Conservation (phyloP, 805 yeast species). For the Lachancea meyersii region DNA sequence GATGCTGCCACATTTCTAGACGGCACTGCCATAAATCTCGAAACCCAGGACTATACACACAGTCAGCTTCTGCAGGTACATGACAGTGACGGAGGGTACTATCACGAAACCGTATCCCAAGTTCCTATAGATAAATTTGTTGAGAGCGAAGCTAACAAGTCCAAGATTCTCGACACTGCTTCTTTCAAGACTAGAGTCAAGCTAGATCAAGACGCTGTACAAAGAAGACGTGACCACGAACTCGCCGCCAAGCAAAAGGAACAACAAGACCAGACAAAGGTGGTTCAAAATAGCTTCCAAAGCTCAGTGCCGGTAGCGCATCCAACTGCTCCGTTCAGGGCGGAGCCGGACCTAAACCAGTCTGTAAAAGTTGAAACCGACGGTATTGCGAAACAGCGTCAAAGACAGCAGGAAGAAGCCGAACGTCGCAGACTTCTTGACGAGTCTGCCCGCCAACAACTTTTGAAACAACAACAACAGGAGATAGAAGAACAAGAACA, state of each 20-base stretch:
- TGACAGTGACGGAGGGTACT: slow-evolving; percentile 23
- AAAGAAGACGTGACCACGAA: slow-evolving; percentile 6
- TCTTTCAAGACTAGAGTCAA: slow-evolving; percentile 1
- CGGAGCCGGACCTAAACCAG: slow-evolving; percentile 7
- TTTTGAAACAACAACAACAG: not conserved
- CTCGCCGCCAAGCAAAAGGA: slow-evolving; percentile 1
- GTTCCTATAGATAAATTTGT: slow-evolving; percentile 20
- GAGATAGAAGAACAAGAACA: too few species aligned
- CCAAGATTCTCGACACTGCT: not conserved
- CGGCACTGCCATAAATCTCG: not conserved
- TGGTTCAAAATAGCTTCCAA: slow-evolving; percentile 2
- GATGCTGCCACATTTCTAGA: not conserved
- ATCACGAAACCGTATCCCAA: slow-evolving; percentile 23
- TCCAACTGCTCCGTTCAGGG: not conserved
- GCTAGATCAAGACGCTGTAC: slow-evolving; percentile 6
- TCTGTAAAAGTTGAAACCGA: slow-evolving; percentile 14
- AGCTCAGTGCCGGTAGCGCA: not conserved
- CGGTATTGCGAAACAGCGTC: slow-evolving; percentile 19
- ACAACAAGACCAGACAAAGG: not conserved
- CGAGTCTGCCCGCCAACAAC: slow-evolving; percentile 1
- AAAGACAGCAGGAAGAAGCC: slow-evolving; percentile 1
- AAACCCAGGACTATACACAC: slow-evolving; percentile 22
- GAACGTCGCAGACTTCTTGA: not conserved
- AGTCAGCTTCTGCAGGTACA: slow-evolving; percentile 24
- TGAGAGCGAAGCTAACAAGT: slow-evolving; percentile 31